Evolutionary conservation across 2,329 filamentous ascomycete genomes (phyloP).

Genomic region (Lecanicillium sp.): DNA sequence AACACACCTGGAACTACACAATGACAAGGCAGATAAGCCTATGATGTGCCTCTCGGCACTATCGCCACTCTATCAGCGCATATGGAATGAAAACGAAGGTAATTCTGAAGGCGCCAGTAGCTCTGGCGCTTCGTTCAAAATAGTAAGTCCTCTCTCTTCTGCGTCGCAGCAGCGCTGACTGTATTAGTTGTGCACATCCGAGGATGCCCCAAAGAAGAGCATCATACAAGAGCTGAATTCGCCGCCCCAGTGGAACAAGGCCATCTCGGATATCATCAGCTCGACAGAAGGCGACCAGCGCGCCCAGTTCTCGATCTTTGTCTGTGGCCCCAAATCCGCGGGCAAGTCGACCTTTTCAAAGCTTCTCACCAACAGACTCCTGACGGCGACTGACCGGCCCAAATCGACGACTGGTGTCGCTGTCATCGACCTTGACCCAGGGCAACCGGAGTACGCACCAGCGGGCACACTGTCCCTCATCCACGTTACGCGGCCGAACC

Average conservation of each 20-base stretch:
- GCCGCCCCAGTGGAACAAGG: slow-evolving; percentile 56
- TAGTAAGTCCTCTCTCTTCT: slow-evolving; percentile 33
- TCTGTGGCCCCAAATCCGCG: slow-evolving; percentile 65
- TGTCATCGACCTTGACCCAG: slow-evolving; percentile 71
- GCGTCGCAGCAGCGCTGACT: slow-evolving; percentile 16
- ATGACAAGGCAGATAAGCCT: slow-evolving; percentile 42
- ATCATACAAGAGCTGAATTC: slow-evolving; percentile 50
- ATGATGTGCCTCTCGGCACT: slow-evolving; percentile 51
- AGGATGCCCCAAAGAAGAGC: slow-evolving; percentile 44
- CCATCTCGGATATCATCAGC: slow-evolving; percentile 41
- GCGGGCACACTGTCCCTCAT: slow-evolving; percentile 65
- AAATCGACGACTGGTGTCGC: slow-evolving; percentile 33
- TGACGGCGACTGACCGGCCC: slow-evolving; percentile 40
- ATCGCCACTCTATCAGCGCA: slow-evolving; percentile 59
- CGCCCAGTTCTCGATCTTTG: slow-evolving; percentile 41
- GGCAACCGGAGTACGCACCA: slow-evolving; percentile 68
- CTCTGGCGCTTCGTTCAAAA: slow-evolving; percentile 37
- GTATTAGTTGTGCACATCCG: slow-evolving; percentile 47
- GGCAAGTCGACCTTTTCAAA: slow-evolving; percentile 72
- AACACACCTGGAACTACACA: slow-evolving; percentile 48
- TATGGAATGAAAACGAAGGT: slow-evolving; percentile 52
- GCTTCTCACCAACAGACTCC: slow-evolving; percentile 58
- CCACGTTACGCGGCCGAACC: slow-evolving; percentile 52
- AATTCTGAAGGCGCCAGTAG: slow-evolving; percentile 16
- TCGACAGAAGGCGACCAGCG: slow-evolving; percentile 25